phyloP scores from a whole-genome alignment of 2,329 filamentous ascomycete species.

The Fusarium sp. region DNA sequence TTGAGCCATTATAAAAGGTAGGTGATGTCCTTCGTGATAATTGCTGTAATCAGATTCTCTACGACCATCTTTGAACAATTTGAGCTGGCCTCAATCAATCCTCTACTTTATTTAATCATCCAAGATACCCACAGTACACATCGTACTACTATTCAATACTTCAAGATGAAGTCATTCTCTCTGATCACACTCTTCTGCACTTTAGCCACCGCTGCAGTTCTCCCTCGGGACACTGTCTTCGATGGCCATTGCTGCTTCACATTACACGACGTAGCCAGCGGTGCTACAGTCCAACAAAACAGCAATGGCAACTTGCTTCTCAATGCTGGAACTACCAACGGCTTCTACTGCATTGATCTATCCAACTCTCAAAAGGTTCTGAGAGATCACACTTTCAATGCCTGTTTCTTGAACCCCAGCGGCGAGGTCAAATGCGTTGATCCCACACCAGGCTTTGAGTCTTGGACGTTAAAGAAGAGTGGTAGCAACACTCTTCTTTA shows the following conservation, averaged over 20 bases:
- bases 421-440: slow-evolving; percentile 50
- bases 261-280: slow-evolving; percentile 44
- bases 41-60: not conserved
- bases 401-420: slow-evolving; percentile 49
- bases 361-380: slow-evolving; percentile 43
- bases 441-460: slow-evolving; percentile 47
- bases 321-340: slow-evolving; percentile 37
- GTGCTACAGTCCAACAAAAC: slow-evolving; percentile 46
- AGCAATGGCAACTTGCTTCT: slow-evolving; percentile 47
- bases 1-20: slow-evolving; percentile 28
- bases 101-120: slow-evolving; percentile 1
- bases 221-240: slow-evolving; percentile 40
- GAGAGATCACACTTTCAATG: slow-evolving; percentile 47
- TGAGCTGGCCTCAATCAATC: slow-evolving; percentile 28
- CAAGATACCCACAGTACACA: not conserved
- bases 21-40: slow-evolving; percentile 6
- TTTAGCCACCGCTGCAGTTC: slow-evolving; percentile 39
- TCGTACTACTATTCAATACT: not conserved
- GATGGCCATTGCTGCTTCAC: slow-evolving; percentile 50
- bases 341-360: slow-evolving; percentile 51
- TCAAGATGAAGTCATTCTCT: slow-evolving; percentile 38
- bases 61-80: not conserved
- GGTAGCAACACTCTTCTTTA: slow-evolving; percentile 39
- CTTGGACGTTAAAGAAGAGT: slow-evolving; percentile 45
- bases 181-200: slow-evolving; percentile 38